Evolutionary conservation across 495 filamentous ascomycete genomes (phyloP).

Genomic region (Aspergillus hancockii): DNA sequence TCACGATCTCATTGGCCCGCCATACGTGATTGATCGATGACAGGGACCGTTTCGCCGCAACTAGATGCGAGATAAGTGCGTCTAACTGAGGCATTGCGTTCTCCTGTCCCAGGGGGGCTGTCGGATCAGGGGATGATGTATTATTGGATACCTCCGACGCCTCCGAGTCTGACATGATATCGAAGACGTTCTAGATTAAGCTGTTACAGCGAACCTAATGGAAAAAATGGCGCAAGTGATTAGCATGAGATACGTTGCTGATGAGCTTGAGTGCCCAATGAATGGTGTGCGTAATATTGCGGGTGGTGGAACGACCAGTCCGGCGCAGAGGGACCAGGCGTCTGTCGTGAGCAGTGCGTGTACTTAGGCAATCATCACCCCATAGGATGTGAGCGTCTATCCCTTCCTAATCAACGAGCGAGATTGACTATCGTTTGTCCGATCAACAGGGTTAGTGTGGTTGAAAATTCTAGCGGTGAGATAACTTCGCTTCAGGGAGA

Average conservation of each 20-base stretch:
- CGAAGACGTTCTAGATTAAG: conserved; percentile 4
- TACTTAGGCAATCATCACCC: conserved; percentile 13
- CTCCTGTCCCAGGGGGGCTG: conserved; percentile 17
- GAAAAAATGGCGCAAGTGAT: conserved; percentile 3
- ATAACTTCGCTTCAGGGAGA: neutral
- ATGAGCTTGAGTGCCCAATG: conserved; percentile 7
- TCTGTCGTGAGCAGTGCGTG: conserved; percentile 13
- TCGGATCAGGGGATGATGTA: conserved; percentile 11
- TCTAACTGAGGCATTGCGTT: conserved; percentile 54
- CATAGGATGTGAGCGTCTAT: conserved; percentile 9
- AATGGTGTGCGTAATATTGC: neutral
- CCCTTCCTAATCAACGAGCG: neutral
- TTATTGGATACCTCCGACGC: conserved; percentile 31
- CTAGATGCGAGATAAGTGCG: conserved; percentile 75
- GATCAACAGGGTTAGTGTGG: neutral
- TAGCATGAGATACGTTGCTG: neutral
- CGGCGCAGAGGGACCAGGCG: neutral
- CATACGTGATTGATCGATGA: conserved; percentile 82
- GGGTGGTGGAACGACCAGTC: neutral
- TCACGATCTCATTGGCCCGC: conserved; percentile 86
- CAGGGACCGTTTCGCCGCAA: conserved; percentile 87
- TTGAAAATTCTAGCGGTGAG: conserved; percentile 1
- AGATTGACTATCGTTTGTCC: neutral
- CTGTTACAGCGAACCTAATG: neutral
- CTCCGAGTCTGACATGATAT: conserved; percentile 38